Conservation (phyloP, 1,139 yeast genomes). For the Pichia sp. region DNA sequence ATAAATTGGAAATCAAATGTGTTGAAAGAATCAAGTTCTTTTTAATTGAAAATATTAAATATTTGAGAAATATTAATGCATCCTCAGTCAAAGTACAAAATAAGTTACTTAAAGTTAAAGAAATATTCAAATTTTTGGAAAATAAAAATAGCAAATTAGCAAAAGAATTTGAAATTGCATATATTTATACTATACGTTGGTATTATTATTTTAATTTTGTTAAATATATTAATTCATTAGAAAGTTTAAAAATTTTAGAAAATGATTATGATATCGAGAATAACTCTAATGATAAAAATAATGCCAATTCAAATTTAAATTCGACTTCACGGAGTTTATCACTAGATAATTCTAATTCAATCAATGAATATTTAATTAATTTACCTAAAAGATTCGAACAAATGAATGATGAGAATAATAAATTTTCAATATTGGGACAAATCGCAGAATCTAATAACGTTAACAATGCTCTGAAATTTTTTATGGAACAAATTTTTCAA, state of each 20-base stretch:
- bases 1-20: slow-evolving; percentile 43
- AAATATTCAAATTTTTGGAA: slow-evolving; percentile 52
- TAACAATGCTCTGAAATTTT: slow-evolving; percentile 44
- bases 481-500: slow-evolving; percentile 68
- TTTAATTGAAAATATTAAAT: slow-evolving; percentile 57
- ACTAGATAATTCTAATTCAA: slow-evolving; percentile 13
- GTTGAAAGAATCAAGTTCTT: slow-evolving; percentile 73
- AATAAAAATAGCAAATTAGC: slow-evolving; percentile 60
- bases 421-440: slow-evolving; percentile 72
- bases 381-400: slow-evolving; percentile 24
- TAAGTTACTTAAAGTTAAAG: slow-evolving; percentile 53
- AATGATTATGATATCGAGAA: slow-evolving; percentile 18
- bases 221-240: slow-evolving; percentile 71
- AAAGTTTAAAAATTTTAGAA: slow-evolving; percentile 43
- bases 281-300: background rate
- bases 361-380: slow-evolving; percentile 27
- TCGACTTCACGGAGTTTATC: slow-evolving; percentile 5
- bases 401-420: slow-evolving; percentile 34
- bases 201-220: slow-evolving; percentile 77
- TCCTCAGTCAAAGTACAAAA: slow-evolving; percentile 75
- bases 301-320: background rate
- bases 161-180: slow-evolving; percentile 70
- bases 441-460: slow-evolving; percentile 66
- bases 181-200: slow-evolving; percentile 87
- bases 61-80: slow-evolving; percentile 45